Base-by-base conservation (phyloP, 2,329 filamentous ascomycete genomes). In the Immersiporthe knoxdaviesiana region DNA sequence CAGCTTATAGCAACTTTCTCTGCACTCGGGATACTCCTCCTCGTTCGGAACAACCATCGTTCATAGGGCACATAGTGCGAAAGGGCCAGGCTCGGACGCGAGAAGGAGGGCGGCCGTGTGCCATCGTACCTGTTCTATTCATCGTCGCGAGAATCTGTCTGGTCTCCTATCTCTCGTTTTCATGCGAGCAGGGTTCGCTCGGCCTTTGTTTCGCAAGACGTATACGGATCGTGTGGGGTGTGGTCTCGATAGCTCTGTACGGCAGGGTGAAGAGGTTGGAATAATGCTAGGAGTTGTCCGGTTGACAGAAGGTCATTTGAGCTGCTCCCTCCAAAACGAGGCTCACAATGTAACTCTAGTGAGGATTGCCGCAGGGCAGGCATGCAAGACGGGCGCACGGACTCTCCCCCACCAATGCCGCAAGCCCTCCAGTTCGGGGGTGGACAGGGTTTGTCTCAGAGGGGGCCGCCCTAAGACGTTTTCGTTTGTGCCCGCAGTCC, bases 71-170 rank as follows among this genome's bases (percentile, higher is more conserved):
- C 50, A 32, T 18, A 39, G 61, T 56, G 30, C 58, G 63, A 18
- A 65, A 54, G 61, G 69, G 27, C 41, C 58, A 52, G 35, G 47
- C 52, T 65, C 70, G 60, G 61, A 41, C 21, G 56, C 47, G 63
- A 65, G 44, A 67, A 67, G 60, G 67, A 65, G 44, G 70, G 60
- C 70, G 65, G 56, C 35, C 66, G 59, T 64, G 37, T 62, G 63
- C 65, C 61, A 70, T 60, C 70, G 68, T 72, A 72, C 70, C 70
- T 72, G 70, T 70, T 70, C 70, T 72, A 70, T 70, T 72, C 70
- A 72, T 72, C 41, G 68, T 65, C 64, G 63, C 68, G n/a, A 41
- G 41, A 27, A 63, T 65, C 63, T 68, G 59, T 62, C n/a, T 64
- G 18, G 18, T 54, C 11, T 65, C 37, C 56, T 67, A 54, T 56